Conservation (phyloP, 345 rosid genomes). For the Hibiscus mutabilis region DNA sequence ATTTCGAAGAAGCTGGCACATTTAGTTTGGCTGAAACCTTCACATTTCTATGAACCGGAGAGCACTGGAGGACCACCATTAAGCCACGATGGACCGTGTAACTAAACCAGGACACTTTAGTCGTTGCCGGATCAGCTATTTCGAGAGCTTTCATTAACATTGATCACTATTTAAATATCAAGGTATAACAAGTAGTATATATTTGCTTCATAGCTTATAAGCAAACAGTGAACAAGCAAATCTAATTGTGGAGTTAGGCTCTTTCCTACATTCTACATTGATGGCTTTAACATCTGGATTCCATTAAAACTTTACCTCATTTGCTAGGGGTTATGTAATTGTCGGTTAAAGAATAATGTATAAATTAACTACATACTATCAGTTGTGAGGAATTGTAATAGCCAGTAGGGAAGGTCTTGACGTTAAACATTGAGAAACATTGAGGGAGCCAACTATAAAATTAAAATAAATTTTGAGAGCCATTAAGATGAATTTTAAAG, state of each 20-base stretch:
- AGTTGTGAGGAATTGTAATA: neutral
- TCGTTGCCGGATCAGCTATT: no score
- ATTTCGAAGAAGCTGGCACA: slow-evolving; percentile 14
- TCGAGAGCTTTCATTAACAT: neutral
- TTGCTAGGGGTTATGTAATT: neutral
- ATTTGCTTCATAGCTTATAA: neutral
- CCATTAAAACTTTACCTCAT: neutral
- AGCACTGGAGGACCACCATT: slow-evolving; percentile 12
- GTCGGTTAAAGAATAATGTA: neutral
- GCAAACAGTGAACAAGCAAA: no score
- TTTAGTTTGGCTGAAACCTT: slow-evolving; percentile 2
- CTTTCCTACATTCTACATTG: neutral
- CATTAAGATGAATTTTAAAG: no score
- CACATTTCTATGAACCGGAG: neutral
- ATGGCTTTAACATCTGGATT: neutral
- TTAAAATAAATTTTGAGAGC: no score
- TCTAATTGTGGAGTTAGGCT: neutral
- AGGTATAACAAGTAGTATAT: no score
- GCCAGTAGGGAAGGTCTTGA: no score
- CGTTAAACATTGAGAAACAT: no score
- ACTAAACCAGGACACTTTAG: no score
- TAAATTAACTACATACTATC: neutral
- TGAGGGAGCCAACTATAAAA: no score
- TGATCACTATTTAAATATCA: neutral
- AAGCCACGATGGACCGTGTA: neutral